Evolutionary conservation across 108 stramenopile species (phyloP).

Genomic region (Cyclotella distinguenda): DNA sequence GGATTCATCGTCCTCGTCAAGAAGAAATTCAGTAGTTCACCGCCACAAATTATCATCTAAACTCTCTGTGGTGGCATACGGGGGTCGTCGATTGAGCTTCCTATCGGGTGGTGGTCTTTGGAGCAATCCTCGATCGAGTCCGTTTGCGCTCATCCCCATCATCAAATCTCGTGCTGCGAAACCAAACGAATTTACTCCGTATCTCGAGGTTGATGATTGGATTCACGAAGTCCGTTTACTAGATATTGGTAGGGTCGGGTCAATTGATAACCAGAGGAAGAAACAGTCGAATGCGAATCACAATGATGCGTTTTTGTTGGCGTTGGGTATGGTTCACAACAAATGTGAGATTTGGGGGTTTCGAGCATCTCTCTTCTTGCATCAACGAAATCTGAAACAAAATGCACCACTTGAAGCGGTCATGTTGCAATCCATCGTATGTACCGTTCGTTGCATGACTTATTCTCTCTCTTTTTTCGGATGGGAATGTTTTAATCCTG

Average conservation of each 20-base stretch:
- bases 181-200: background rate
- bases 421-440: conserved; percentile 30
- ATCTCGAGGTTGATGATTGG: conserved; percentile 57
- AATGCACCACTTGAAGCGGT: conserved; percentile 7
- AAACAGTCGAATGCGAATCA: background rate
- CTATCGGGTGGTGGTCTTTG: conserved; percentile 40
- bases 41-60: conserved; percentile 2
- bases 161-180: background rate
- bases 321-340: conserved; percentile 56
- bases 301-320: conserved; percentile 40
- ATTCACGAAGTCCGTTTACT: conserved; percentile 59
- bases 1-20: background rate
- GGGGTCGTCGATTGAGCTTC: conserved; percentile 33
- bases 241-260: background rate
- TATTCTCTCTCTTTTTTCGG: conserved; percentile 50
- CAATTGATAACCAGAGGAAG: background rate
- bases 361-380: background rate
- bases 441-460: conserved; percentile 51
- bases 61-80: conserved; percentile 21
- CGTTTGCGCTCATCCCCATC: conserved; percentile 30
- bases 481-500: background rate
- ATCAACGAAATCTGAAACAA: background rate
- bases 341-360: conserved; percentile 58
- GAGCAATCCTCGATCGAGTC: conserved; percentile 4
- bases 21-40: background rate